These are phyloP conservation scores for Tolypocladium guangdongense DNA, from an alignment of 2,329 filamentous ascomycete species.

Conservation along the genomic window DNA sequence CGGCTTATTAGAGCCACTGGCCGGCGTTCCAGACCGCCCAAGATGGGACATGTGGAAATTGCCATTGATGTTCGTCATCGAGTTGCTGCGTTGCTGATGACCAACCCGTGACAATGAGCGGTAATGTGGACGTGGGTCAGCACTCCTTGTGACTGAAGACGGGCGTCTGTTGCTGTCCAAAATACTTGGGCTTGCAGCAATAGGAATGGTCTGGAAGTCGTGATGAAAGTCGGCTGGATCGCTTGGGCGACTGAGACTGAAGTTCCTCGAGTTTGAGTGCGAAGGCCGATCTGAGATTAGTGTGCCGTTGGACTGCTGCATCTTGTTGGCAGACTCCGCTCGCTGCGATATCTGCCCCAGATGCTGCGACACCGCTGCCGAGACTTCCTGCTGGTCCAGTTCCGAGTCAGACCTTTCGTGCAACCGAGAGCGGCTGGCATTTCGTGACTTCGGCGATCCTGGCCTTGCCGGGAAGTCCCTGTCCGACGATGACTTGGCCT, in stretches of 20 bases:
- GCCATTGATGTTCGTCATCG: too few species aligned
- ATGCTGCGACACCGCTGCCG: constrained; percentile 9
- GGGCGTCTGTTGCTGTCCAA: not conserved
- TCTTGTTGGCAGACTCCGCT: constrained; percentile 12
- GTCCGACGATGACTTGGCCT: too few species aligned
- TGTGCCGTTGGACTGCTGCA: not conserved
- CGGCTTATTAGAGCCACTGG: too few species aligned
- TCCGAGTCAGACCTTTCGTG: constrained; percentile 13
- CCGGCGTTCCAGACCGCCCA: too few species aligned
- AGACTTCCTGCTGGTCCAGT: constrained; percentile 1
- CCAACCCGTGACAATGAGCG: too few species aligned
- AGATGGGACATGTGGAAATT: too few species aligned
- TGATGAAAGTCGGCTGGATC: not conserved
- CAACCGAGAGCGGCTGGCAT: constrained; percentile 18
- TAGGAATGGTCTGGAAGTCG: constrained; percentile 9
- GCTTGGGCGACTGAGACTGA: constrained; percentile 5
- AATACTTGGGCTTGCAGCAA: constrained; percentile 17
- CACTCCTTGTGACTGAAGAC: not conserved
- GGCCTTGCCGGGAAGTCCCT: too few species aligned
- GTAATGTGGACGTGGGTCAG: too few species aligned
- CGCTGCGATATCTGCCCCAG: constrained; percentile 12
- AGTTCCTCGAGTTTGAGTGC: constrained; percentile 9
- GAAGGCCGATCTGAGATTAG: constrained; percentile 4
- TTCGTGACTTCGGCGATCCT: constrained; percentile 26
- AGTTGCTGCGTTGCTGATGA: not conserved